Percentiles rank a stretch among this genome's conserved stretches.
Conservation (phyloP, 2,329 filamentous ascomycete species). For the Colletotrichum sidae region DNA sequence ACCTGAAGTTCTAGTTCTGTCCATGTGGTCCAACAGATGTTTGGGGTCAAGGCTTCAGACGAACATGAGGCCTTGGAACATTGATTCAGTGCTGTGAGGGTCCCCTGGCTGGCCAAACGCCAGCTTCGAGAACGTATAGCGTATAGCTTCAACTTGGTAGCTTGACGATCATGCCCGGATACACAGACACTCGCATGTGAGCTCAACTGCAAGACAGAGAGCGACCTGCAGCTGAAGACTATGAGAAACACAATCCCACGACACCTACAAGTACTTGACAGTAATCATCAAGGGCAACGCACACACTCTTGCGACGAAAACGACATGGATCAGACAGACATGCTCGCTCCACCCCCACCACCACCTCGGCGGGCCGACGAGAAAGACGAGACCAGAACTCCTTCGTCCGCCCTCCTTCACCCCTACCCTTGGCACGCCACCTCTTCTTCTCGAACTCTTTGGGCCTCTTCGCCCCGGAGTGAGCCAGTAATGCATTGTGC, state of each 20-base stretch:
- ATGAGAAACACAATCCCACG: too few relatives aligned
- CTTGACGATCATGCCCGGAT: slow-evolving; percentile 3
- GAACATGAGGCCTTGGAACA: too few relatives aligned
- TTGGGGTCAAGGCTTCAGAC: not conserved
- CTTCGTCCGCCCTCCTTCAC: slow-evolving; percentile 12
- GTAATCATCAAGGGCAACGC: too few relatives aligned
- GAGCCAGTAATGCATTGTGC: too few relatives aligned
- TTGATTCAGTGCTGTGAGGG: too few relatives aligned
- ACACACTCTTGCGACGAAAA: too few relatives aligned
- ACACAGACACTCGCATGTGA: too few relatives aligned
- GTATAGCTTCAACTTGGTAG: slow-evolving; percentile 2
- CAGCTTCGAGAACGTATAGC: not conserved
- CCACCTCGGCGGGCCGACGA: slow-evolving; percentile 27
- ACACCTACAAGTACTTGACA: too few relatives aligned
- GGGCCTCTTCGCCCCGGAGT: too few relatives aligned
- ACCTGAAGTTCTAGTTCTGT: slow-evolving; percentile 1
- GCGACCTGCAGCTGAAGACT: too few relatives aligned
- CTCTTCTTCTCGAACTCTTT: not conserved
- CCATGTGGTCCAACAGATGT: not conserved
- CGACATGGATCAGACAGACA: not conserved
- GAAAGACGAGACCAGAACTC: slow-evolving; percentile 14
- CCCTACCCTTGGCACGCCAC: slow-evolving; percentile 23
- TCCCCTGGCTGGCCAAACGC: not conserved
- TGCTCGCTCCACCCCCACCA: slow-evolving; percentile 24
- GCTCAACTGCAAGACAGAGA: too few relatives aligned